Evolutionary conservation across 306 rosid genomes (phyloP).

Genomic region (Vicia villosa): DNA sequence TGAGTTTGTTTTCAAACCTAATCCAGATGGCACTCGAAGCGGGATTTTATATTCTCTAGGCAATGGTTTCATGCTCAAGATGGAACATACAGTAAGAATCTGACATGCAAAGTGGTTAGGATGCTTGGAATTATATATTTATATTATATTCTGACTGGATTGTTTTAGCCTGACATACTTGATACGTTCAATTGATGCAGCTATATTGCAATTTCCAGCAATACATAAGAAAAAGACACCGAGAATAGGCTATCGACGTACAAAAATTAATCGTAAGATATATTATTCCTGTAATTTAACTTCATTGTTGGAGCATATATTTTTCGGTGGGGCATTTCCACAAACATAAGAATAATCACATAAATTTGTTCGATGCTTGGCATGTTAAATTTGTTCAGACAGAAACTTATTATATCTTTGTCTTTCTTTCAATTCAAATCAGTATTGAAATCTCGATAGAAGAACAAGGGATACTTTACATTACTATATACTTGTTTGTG

Average conservation of each 20-base stretch:
- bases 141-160: slow-evolving; percentile 24
- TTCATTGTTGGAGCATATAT: neutral
- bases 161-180: slow-evolving; percentile 9
- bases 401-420: neutral
- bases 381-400: neutral
- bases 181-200: slow-evolving; percentile 54
- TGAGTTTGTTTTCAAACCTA: slow-evolving; percentile 25
- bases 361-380: neutral
- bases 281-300: slow-evolving; percentile 26
- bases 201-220: slow-evolving; percentile 83
- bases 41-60: slow-evolving; percentile 90
- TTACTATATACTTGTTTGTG: neutral
- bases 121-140: slow-evolving; percentile 21
- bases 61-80: slow-evolving; percentile 95
- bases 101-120: neutral
- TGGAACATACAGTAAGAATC: slow-evolving; percentile 85
- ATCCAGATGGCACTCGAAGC: slow-evolving; percentile 85
- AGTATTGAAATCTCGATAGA: neutral
- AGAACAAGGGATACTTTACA: neutral
- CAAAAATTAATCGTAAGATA: slow-evolving; percentile 83
- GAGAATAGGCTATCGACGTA: slow-evolving; percentile 77
- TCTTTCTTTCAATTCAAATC: neutral
- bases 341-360: neutral
- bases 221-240: slow-evolving; percentile 85
- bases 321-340: neutral